Conservation (phyloP, 2,329 filamentous ascomycete species). For the Coniella lustricola region DNA sequence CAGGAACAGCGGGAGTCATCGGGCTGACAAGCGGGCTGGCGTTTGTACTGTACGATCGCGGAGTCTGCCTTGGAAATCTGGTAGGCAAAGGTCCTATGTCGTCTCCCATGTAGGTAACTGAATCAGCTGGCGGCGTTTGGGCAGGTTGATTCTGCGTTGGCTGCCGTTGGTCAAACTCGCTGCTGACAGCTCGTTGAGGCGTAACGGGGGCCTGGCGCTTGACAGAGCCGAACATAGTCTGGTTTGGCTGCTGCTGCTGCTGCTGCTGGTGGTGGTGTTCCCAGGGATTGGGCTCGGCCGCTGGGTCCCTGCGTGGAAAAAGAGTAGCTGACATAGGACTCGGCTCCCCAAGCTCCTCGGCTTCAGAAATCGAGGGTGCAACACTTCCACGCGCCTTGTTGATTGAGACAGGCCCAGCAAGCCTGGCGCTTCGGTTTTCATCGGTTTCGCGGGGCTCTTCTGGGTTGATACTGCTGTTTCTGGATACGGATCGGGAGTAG, state of each 20-base stretch:
- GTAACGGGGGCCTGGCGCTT: constrained; percentile 15
- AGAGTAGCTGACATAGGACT: background rate
- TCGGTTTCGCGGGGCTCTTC: constrained; percentile 30
- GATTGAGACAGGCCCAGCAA: constrained; percentile 4
- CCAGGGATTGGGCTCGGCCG: background rate
- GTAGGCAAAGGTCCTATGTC: constrained; percentile 27
- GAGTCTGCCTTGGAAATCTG: constrained; percentile 8
- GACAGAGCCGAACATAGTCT: constrained; percentile 21
- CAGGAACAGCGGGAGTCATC: constrained; percentile 20
- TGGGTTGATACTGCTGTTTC: constrained; percentile 33
- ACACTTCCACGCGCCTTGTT: constrained; percentile 18
- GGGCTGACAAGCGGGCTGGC: constrained; percentile 2
- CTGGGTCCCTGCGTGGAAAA: constrained; percentile 7
- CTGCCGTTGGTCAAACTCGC: constrained; percentile 6
- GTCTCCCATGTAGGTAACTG: constrained; percentile 28
- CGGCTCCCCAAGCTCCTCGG: background rate
- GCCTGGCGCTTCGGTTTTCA: constrained; percentile 7
- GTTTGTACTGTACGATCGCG: constrained; percentile 5
- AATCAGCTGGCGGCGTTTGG: constrained; percentile 22
- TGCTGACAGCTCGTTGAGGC: constrained; percentile 20
- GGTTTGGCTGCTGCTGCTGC: constrained; percentile 1
- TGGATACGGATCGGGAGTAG: constrained; percentile 34
- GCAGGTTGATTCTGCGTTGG: constrained; percentile 26
- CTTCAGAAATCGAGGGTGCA: constrained; percentile 31
- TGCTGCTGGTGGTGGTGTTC: constrained; percentile 6